Evolutionary conservation across 1,284 basidiomycete species (phyloP), one percentile per base, ranked within the genome.

Genomic region (Apiotrichum montevideense): DNA sequence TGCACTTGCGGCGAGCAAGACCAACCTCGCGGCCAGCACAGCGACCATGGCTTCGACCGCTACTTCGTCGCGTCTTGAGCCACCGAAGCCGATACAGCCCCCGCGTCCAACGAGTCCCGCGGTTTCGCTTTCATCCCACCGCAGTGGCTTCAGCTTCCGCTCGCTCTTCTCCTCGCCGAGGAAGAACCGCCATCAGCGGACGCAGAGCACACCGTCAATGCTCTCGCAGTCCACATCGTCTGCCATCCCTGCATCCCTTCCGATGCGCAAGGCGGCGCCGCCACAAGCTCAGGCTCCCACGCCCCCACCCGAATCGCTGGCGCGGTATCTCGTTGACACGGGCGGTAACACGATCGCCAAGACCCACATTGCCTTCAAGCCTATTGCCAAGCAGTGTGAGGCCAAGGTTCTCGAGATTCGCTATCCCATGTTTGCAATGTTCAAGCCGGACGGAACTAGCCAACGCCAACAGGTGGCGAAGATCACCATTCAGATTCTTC

Each of bases 401-500:
- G 85, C 87, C 5, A 82, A 84, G 42, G 76, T 92, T 34, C 86
- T 94, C 62, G 89, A 92, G 76, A 88, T 87, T 5, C 85, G 83
- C 45, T 90, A 87, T 71, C 89, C 90, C 4, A 80, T 95, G 62
- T 93, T 65, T 85, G 88, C 46, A 83, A 91, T 76, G 73, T 68
- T 71, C 62, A 72, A 72, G 59, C 59, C 60, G 9, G 66, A 66
- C 42, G 82, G 84, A 54, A 70, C 81, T 0, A 84, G 87, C 44
- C 34, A 57, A n/a, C 66, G 77, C 41, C 66, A 85, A 83, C 72
- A 74, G 54, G 74, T 83, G 82, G 67, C 90, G 43, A 87, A 93
- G 73, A 83, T 95, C 57, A 82, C 87, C 6, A 76, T 95, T 55
- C 90, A 95, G 73, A 78, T 95, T 54, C 94, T 98, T 77, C 84